Evolutionary conservation across 108 stramenopile species (phyloP), one percentile per base, ranked within the genome.

Genomic region (Aureococcus anophagefferens): DNA sequence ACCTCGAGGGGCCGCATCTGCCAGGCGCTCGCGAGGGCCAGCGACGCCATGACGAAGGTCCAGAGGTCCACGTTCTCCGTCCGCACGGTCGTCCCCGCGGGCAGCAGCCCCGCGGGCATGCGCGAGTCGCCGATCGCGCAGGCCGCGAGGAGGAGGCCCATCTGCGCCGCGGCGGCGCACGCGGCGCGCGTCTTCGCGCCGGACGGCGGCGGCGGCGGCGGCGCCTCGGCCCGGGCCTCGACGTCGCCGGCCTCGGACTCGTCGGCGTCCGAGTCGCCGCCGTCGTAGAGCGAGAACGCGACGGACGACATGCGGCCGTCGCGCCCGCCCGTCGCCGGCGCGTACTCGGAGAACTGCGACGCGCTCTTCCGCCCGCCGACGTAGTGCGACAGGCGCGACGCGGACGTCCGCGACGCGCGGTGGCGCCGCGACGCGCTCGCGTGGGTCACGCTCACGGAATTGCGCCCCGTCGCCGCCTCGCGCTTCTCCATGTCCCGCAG

Each of bases 331-430:
- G 4, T 3, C 7, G 51, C 7, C 25, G 4, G 7, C 21, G 51
- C 51, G 51, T 59, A 59, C 1, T 51, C 82, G 83, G 37, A 84
- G 78, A 34, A 81, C 7, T 9, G 0, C 21, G 51, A 59, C 17
- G 13, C 7, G 25, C 7, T 59, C 51, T 59, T 59, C n/a, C n/a
- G n/a, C n/a, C n/a, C n/a, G n/a, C n/a, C n/a, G n/a, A n/a, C n/a
- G n/a, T n/a, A n/a, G n/a, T n/a, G n/a, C 7, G 4, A 9, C 7
- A 59, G 7, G 17, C 4, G 25, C 1, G 51, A 59, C 3, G 13
- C 51, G 21, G 14, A 25, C 17, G 51, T 59, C 25, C 51, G 51
- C 21, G 51, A 11, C 25, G 25, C 51, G 51, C 13, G 25, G 21
- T 16, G 25, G 51, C 7, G 7, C 21, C 21, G 21, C 25, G 51